Evolutionary conservation across 2,329 filamentous ascomycete genomes (phyloP).

Genomic region (Fusarium sambucinum): DNA sequence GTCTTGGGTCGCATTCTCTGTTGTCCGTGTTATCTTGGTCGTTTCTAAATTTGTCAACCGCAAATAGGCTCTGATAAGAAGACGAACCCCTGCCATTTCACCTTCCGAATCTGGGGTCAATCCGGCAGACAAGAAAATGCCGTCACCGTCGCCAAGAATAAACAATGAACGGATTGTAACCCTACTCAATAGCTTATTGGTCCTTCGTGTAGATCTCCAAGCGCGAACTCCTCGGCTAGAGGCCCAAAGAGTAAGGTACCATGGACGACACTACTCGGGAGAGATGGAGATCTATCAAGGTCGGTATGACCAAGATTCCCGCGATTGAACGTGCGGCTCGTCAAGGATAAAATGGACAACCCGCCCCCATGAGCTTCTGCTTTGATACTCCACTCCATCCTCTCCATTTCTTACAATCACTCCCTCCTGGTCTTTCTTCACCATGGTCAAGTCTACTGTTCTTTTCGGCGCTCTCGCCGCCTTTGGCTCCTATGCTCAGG

Average conservation of each 20-base stretch:
- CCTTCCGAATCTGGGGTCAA: conserved; percentile 30
- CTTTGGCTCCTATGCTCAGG: conserved; percentile 13
- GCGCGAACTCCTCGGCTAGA: not conserved
- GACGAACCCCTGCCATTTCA: not conserved
- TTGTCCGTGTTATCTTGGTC: not conserved
- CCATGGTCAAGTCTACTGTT: conserved; percentile 40
- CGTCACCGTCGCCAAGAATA: conserved; percentile 31
- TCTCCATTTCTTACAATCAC: not conserved
- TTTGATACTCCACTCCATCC: not conserved
- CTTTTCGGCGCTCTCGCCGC: conserved; percentile 29
- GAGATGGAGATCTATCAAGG: not conserved
- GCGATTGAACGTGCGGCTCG: not conserved
- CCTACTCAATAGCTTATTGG: conserved; percentile 10
- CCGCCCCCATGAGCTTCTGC: accelerated
- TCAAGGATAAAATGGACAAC: conserved; percentile 1
- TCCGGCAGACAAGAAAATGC: conserved; percentile 9
- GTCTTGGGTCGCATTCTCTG: not conserved
- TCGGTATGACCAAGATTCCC: not conserved
- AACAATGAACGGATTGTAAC: conserved; percentile 15
- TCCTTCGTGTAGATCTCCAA: not conserved
- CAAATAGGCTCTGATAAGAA: not conserved
- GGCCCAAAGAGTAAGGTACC: conserved; percentile 1
- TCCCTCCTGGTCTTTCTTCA: not conserved
- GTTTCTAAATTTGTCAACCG: not conserved
- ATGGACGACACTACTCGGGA: not conserved